phyloP scores from a whole-genome alignment of 495 filamentous ascomycete species.

The Neurospora discreta region DNA sequence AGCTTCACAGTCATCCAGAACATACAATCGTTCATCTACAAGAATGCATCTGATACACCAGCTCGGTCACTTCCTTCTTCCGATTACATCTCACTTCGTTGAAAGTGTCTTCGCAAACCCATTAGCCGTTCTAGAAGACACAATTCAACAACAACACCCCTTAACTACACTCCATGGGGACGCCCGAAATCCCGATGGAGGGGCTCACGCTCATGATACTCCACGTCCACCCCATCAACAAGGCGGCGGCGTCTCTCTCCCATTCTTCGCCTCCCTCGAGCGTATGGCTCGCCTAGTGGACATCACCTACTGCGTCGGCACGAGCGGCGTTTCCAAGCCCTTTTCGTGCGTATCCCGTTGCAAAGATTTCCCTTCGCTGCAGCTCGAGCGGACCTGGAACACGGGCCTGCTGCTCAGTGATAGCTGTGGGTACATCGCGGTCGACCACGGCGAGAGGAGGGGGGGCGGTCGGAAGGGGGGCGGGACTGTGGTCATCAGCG shows the following conservation, averaged over 20 bases:
- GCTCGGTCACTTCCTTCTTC: not conserved
- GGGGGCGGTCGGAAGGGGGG: conserved; percentile 2
- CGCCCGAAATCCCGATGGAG: not conserved
- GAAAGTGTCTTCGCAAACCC: not conserved
- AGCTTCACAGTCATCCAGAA: not conserved
- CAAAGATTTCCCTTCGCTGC: conserved; percentile 63
- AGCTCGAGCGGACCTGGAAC: conserved; percentile 77
- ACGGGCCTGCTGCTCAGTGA: conserved; percentile 80
- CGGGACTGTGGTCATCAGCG: conserved; percentile 23
- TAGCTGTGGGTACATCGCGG: conserved; percentile 85
- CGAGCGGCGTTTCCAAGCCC: conserved; percentile 63
- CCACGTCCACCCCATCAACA: not conserved
- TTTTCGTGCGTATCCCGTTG: conserved; percentile 82
- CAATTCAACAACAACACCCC: not conserved
- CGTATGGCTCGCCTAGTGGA: conserved; percentile 83
- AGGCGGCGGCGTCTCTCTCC: conserved; percentile 39
- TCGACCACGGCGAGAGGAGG: conserved; percentile 50
- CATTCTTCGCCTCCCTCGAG: conserved; percentile 72
- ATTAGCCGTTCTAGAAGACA: not conserved
- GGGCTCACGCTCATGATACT: not conserved
- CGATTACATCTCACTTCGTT: not conserved
- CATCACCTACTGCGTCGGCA: conserved; percentile 87
- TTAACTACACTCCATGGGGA: not conserved
- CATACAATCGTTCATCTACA: not conserved
- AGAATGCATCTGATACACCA: not conserved